phyloP scores from a whole-genome alignment of 306 rosid genomes.

The Rosa rugosa region DNA sequence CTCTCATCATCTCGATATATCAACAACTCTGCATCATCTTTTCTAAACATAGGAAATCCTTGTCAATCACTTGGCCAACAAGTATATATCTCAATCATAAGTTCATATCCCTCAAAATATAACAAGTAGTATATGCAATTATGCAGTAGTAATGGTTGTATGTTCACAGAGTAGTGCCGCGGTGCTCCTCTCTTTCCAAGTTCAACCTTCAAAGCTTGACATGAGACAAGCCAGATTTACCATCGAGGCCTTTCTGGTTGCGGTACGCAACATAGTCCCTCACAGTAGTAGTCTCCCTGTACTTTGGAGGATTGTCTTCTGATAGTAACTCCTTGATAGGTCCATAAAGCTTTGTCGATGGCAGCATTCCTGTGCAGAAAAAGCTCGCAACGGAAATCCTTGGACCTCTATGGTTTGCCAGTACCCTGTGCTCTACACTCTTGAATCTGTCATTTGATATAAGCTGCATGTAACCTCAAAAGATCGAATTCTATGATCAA shows the following conservation, averaged over 20 bases:
- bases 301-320: slow-evolving; percentile 16
- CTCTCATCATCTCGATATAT: too few relatives aligned
- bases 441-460: slow-evolving; percentile 49
- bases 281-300: slow-evolving; percentile 1
- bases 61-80: too few relatives aligned
- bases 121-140: too few relatives aligned
- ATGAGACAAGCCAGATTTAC: neutral
- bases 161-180: neutral
- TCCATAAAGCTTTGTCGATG: neutral
- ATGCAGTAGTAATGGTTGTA: too few relatives aligned
- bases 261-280: neutral
- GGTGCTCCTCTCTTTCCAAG: neutral
- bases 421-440: slow-evolving; percentile 33
- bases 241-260: neutral
- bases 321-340: slow-evolving; percentile 16
- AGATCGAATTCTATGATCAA: neutral
- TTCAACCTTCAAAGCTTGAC: neutral
- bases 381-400: slow-evolving; percentile 3
- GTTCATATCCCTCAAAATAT: too few relatives aligned
- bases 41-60: too few relatives aligned
- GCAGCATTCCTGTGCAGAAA: neutral
- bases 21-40: too few relatives aligned
- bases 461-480: neutral
- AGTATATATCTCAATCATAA: too few relatives aligned
- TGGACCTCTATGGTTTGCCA: slow-evolving; percentile 23